These are phyloP conservation scores for Fusarium mexicanum DNA, from an alignment of 2,329 filamentous ascomycete genomes.

Conservation along the genomic window DNA sequence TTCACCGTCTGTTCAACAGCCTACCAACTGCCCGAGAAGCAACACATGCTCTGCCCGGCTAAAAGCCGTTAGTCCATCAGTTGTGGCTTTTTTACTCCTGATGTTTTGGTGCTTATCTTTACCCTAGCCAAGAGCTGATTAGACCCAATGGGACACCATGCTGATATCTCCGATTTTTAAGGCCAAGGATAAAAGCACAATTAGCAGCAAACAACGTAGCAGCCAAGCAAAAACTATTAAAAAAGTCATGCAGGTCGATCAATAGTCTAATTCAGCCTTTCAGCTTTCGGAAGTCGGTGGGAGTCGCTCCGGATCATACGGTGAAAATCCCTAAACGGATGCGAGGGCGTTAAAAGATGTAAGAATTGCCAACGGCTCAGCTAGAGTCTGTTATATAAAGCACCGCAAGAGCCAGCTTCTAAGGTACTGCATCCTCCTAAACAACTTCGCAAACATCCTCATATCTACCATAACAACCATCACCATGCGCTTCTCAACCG, in stretches of 20 bases:
- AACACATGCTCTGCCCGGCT: not conserved
- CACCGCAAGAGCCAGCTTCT: not conserved
- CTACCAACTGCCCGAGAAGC: not conserved
- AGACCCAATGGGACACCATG: not conserved
- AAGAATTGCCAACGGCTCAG: fast-evolving
- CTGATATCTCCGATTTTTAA: not conserved
- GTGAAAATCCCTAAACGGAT: not conserved
- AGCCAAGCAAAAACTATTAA: not conserved
- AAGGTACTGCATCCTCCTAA: not conserved
- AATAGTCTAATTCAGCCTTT: not conserved
- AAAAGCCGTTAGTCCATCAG: not conserved
- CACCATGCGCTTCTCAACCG: not conserved
- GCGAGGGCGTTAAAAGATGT: not conserved
- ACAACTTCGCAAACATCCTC: fast-evolving
- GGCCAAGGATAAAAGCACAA: not conserved
- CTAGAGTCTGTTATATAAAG: not conserved
- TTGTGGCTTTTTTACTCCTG: not conserved
- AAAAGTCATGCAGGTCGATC: not conserved
- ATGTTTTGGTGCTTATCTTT: not conserved
- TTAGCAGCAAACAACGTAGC: not conserved
- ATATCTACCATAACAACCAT: not conserved
- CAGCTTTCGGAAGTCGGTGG: not conserved
- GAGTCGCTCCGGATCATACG: not conserved
- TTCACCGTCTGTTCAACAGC: not conserved
- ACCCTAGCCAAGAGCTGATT: not conserved